A percentile compares a stretch with the other conserved stretches of the same genome.
These are phyloP conservation scores for Niveomyces coronatus DNA, from an alignment of 2,329 filamentous ascomycete species.

Conservation along the genomic window DNA sequence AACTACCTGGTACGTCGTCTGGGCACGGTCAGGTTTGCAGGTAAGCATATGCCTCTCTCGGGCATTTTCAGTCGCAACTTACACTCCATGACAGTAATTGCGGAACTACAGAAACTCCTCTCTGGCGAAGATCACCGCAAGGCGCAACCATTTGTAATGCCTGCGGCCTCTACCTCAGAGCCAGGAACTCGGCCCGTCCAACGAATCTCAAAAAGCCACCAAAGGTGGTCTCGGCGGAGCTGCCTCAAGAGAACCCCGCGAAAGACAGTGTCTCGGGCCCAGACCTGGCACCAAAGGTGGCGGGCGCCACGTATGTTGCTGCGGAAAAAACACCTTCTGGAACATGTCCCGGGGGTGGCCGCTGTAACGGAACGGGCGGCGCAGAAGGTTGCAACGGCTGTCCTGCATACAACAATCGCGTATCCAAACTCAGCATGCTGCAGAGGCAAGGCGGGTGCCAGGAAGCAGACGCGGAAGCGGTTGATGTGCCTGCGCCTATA, in stretches of 20 bases:
- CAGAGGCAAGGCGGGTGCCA: slow-evolving; percentile 32
- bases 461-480: slow-evolving; percentile 11
- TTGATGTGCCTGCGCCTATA: slow-evolving; percentile 13
- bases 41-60: slow-evolving; percentile 4
- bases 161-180: slow-evolving; percentile 89
- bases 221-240: slow-evolving; percentile 33
- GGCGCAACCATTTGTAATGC: slow-evolving; percentile 97
- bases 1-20: slow-evolving; percentile 3
- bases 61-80: neutral
- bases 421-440: slow-evolving; percentile 67
- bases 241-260: slow-evolving; percentile 32
- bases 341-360: slow-evolving; percentile 90
- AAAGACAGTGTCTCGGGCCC: slow-evolving; percentile 27
- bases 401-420: slow-evolving; percentile 92
- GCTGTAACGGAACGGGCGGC: slow-evolving; percentile 92
- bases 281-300: slow-evolving; percentile 30
- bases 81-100: slow-evolving; percentile 60
- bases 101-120: slow-evolving; percentile 80
- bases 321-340: slow-evolving; percentile 66
- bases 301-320: slow-evolving; percentile 61
- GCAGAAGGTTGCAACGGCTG: slow-evolving; percentile 93
- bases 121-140: slow-evolving; percentile 89
- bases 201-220: slow-evolving; percentile 78
- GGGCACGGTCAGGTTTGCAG: slow-evolving; percentile 10
- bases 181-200: slow-evolving; percentile 80